Base-by-base conservation (phyloP, 2,329 filamentous ascomycete species). In the Venturia nashicola region DNA sequence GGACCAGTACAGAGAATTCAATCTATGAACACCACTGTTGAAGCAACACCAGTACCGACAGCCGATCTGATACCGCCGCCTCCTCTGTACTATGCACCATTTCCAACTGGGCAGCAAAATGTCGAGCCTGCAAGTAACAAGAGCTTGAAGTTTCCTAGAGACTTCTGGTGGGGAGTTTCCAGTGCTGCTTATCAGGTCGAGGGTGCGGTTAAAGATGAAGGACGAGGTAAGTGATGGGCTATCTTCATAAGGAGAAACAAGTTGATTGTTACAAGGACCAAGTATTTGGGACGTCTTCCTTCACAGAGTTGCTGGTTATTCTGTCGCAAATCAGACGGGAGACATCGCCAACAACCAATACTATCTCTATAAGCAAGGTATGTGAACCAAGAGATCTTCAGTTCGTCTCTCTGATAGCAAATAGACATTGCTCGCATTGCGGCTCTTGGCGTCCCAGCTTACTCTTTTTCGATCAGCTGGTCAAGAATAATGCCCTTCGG, bases 231-330 rank as follows among this genome's bases (percentile, higher is more conserved):
- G 27, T n/a, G 0, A 23, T 36, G 3, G 5, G 59, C 66, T 43
- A 46, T 20, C 7, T 94, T 79, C 90, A 95, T 95, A 69, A 91
- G 95, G 79, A 91, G 91, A 65, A 85, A 85, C 59, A 79, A 82
- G 46, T 79, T 87, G 59, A 83, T 86, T 8, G 14, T 36, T 18
- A 18, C 32, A 57, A 57, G 51, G 84, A 27, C 86, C 89, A 63
- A 90, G 88, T 66, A 94, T 95, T 74, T 95, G 91, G 91, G 91
- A 96, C 76, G 87, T 83, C n/a, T 95, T 95, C 78, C 92, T 88
- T 55, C 68, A 74, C 77, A 27, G 69, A 65, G 61, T 72, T 64
- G 5, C 69, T 46, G 59, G 67, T 66, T 63, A 74, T 67, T 48
- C 61, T 27, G 94, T 70, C 89, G 90, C 69, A 48, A 76, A 69